Base-by-base conservation (phyloP, 441 rosid genomes). In the Lepidium campestre region DNA sequence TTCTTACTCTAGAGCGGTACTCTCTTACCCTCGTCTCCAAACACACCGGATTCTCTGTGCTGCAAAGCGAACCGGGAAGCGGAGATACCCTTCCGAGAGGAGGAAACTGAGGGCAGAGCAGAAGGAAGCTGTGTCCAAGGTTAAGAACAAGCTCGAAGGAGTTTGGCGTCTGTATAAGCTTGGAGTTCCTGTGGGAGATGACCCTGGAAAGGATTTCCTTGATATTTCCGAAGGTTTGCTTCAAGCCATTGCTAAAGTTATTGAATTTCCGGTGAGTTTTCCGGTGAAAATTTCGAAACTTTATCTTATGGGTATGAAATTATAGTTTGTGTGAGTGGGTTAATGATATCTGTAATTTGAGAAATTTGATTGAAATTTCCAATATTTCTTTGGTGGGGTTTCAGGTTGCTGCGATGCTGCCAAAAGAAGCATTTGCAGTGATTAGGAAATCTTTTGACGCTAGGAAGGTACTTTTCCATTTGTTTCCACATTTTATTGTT, bases 381-480 rank as follows among this genome's bases (percentile, higher is more conserved):
- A 15, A 7, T n/a, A 0, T 4, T 39, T 50, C 7, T 23, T 12
- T 39, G 12, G 34, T 35, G 19, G 13, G 20, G 9, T 53, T 37
- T 34, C 68, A 93, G 98, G 97, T 93, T 69, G 91, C 97, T 69
- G 79, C 97, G 0, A 78, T 93, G 96, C 67, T 90, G 76, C 97
- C 98, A 2, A 69, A 73, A 10, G 89, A 90, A 76, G 97, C 96
- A 13, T 87, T 93, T 77, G 20, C 89, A 12, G 86, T 93, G 11
- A 77, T 89, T 70, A 78, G 98, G 78, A 93, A 90, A 76, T 90
- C 97, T 5, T 93, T 90, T 71, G 99, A 93, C 63, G 96, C 99
- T 27, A 82, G 99, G 72, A 90, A 89, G 97, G 97, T 83, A n/a
- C 11, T 77, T 64, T 64, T 11, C 37, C 1, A 6, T 74, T 35